Evolutionary conservation across 2,329 filamentous ascomycete genomes (phyloP).

Genomic region (Scedosporium apiospermum): DNA sequence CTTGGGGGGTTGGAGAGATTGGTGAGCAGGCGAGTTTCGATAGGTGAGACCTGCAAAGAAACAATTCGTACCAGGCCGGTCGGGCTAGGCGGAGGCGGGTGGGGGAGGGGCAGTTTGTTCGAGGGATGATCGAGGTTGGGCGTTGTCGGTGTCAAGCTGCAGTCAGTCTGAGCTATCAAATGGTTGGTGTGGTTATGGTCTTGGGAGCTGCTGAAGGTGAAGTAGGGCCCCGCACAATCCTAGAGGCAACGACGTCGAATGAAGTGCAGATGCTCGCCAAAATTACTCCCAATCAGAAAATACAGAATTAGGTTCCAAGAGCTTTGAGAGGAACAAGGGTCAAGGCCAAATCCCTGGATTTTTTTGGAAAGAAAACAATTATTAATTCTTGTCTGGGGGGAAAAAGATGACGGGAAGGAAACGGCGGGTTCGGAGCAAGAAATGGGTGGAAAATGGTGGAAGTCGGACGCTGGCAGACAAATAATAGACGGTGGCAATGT

Average conservation of each 20-base stretch:
- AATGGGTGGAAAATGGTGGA: slow-evolving; percentile 4
- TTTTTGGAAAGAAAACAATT: neutral
- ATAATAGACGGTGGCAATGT: neutral
- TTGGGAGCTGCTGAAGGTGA: neutral
- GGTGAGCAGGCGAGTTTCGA: neutral
- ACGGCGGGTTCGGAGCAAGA: neutral
- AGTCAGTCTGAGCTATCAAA: neutral
- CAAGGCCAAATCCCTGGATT: neutral
- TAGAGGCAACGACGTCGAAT: no score
- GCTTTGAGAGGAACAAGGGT: neutral
- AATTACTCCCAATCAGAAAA: neutral
- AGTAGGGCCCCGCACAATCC: neutral
- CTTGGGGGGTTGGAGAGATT: neutral
- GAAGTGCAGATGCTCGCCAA: neutral
- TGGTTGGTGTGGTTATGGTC: no score
- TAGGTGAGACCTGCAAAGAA: no score
- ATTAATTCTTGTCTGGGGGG: neutral
- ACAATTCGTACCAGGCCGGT: no score
- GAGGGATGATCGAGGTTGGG: neutral
- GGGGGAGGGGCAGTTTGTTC: neutral
- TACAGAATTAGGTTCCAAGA: neutral
- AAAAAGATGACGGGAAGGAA: neutral
- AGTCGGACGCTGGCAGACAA: neutral
- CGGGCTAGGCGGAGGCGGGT: neutral
- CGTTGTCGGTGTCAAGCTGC: neutral